Percentiles rank a stretch among this genome's conserved stretches.
Evolutionary conservation across 2,329 filamentous ascomycete genomes (phyloP).

Genomic region (Pseudocercospora musae): DNA sequence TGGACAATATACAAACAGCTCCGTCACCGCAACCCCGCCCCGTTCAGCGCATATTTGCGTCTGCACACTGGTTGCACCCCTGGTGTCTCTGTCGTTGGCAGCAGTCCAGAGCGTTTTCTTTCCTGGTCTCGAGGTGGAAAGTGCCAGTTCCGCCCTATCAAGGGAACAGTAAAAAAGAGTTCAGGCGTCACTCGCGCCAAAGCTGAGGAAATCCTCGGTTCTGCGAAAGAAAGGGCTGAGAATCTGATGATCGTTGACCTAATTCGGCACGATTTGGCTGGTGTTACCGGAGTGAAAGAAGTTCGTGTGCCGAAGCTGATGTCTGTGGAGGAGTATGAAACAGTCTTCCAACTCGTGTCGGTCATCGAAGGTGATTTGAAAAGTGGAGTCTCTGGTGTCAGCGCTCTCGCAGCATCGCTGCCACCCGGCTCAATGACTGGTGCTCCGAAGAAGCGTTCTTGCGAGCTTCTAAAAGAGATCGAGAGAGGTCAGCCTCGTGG

Average conservation of each 20-base stretch:
- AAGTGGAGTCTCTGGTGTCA: slow-evolving; percentile 57
- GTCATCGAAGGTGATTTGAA: slow-evolving; percentile 71
- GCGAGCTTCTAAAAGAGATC: slow-evolving; percentile 71
- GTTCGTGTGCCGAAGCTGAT: slow-evolving; percentile 76
- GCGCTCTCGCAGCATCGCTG: slow-evolving; percentile 72
- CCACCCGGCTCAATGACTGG: slow-evolving; percentile 96
- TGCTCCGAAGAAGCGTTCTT: slow-evolving; percentile 88
- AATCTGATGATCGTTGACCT: slow-evolving; percentile 98
- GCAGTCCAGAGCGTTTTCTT: slow-evolving; percentile 87
- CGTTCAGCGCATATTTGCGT: slow-evolving; percentile 78
- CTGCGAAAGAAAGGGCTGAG: slow-evolving; percentile 88
- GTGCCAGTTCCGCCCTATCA: slow-evolving; percentile 88
- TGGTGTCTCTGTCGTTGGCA: slow-evolving; percentile 66
- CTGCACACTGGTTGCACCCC: slow-evolving; percentile 48
- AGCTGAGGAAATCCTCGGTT: slow-evolving; percentile 68
- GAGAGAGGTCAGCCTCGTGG: slow-evolving; percentile 64
- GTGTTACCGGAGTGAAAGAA: slow-evolving; percentile 53
- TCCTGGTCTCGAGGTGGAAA: slow-evolving; percentile 59
- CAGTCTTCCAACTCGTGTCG: slow-evolving; percentile 87
- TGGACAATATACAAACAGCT: slow-evolving; percentile 74
- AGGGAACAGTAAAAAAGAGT: slow-evolving; percentile 86
- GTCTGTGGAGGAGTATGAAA: slow-evolving; percentile 85
- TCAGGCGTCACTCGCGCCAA: slow-evolving; percentile 64
- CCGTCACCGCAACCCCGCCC: slow-evolving; percentile 70
- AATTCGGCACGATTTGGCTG: slow-evolving; percentile 88